Evolutionary conservation across 345 rosid species (phyloP), one percentile per base, ranked within the genome.

Genomic region (Euclidium syriacum): DNA sequence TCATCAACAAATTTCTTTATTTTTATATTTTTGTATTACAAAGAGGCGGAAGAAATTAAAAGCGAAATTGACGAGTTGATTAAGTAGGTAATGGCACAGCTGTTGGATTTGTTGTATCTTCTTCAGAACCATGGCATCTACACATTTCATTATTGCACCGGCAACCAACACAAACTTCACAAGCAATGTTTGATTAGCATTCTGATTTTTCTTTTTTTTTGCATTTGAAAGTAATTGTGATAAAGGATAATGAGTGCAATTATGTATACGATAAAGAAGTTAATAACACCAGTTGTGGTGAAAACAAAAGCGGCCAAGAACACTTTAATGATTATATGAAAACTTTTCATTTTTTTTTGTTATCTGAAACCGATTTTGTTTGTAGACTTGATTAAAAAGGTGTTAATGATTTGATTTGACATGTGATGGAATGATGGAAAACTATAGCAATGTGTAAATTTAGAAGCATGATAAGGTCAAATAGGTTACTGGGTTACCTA

Each of bases 341-440:
- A 15, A 15, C 43, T 65, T 14, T 43, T 54, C 70, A 65, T 52
- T 47, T 53, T 43, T 18, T 7, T 65, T 35, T 35, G 40, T 2
- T 4, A 3, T 35, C 15, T 51, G 23, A 51, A 22, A 39, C 2
- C 9, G 8, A 22, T 19, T 51, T 64, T 9, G 19, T 51, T 64
- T 39, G 19, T 9, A 39, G n/a, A 51, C n/a, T 39, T 27, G 4
- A 19, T 59, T 0, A 3, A 14, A 20, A 41, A 2, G 27, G 33
- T 33, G 8, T 46, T 15, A 9, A 23, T 23, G 15, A 18, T 41
- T 55, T 23, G 27, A 23, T 5, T 36, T 55, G 39, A 32, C 25
- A 15, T 57, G 22, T 1, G 49, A 40, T 57, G 20, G 19, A 54
- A n/a, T 15, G 47, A 56, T 24, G 58, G 4, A n/a, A 25, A 7